Conservation (phyloP, 176 grass and related monocot species). For the Avena insularis region DNA sequence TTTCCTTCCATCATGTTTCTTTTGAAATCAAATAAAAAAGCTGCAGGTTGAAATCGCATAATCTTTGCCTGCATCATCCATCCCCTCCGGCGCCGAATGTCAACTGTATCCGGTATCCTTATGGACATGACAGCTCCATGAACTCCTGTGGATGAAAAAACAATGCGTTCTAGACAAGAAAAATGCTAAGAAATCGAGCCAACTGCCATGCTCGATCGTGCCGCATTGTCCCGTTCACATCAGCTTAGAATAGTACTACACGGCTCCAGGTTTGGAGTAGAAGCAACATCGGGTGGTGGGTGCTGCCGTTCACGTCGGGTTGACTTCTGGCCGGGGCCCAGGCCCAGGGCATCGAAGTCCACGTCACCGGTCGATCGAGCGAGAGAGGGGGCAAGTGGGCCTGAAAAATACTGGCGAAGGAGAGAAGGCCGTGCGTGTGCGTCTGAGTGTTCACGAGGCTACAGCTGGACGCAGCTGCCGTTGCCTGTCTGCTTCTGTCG, state of each 20-base stretch:
- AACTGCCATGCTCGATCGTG: not conserved
- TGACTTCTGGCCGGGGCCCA: not conserved
- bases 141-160: not conserved
- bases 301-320: not conserved
- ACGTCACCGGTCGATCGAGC: not conserved
- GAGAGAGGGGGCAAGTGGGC: not conserved
- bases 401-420: not conserved
- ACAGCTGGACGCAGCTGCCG: slow-evolving; percentile 3
- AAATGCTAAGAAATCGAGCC: not conserved
- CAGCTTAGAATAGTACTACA: not conserved
- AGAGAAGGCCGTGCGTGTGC: not conserved
- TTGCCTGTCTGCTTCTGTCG: not conserved
- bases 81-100: slow-evolving; percentile 15
- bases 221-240: slow-evolving; percentile 41
- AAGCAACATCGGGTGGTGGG: not conserved
- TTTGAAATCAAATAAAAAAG: no score
- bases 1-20: no score
- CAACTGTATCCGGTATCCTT: not conserved
- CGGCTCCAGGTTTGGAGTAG: not conserved
- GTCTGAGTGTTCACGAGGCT: not conserved
- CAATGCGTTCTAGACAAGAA: not conserved
- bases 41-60: no score
- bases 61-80: no score
- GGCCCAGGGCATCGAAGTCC: not conserved
- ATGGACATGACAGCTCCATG: not conserved